Conservation (phyloP, 805 yeast species). For the Barnettozyma californica region DNA sequence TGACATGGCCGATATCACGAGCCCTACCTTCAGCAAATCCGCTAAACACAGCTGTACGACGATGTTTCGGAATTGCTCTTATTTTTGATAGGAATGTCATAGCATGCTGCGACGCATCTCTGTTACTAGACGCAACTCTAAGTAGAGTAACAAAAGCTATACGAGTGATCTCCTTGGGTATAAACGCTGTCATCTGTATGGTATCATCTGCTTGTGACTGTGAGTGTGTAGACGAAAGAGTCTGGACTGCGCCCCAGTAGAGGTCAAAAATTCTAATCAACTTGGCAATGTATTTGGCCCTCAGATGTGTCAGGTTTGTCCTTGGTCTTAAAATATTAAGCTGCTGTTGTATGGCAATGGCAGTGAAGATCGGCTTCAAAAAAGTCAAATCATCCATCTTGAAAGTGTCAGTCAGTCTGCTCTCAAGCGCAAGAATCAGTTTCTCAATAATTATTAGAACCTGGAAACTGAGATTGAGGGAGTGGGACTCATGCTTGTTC, state of each 20-base stretch:
- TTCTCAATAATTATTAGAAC: conserved; percentile 48
- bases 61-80: conserved; percentile 26
- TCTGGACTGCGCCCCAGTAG: conserved; percentile 21
- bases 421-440: conserved; percentile 20
- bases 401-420: conserved; percentile 19
- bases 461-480: conserved; percentile 37
- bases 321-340: conserved; percentile 24
- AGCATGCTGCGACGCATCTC: conserved; percentile 35
- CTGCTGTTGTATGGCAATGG: conserved; percentile 30
- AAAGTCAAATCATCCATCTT: conserved; percentile 19
- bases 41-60: conserved; percentile 34
- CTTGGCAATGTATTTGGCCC: conserved; percentile 18
- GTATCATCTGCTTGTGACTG: conserved; percentile 4
- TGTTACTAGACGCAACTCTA: conserved; percentile 47
- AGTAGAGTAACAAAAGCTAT: conserved; percentile 47
- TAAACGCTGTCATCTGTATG: conserved; percentile 11
- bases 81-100: conserved; percentile 32
- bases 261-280: conserved; percentile 17
- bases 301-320: conserved; percentile 18
- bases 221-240: neutral
- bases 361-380: conserved; percentile 18
- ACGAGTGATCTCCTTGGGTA: conserved; percentile 30
- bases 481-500: conserved; percentile 38
- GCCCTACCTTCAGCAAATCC: conserved; percentile 38
- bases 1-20: conserved; percentile 32